These are phyloP conservation scores for Alectoria sarmentosa DNA, from an alignment of 495 filamentous ascomycete species.

Conservation along the genomic window DNA sequence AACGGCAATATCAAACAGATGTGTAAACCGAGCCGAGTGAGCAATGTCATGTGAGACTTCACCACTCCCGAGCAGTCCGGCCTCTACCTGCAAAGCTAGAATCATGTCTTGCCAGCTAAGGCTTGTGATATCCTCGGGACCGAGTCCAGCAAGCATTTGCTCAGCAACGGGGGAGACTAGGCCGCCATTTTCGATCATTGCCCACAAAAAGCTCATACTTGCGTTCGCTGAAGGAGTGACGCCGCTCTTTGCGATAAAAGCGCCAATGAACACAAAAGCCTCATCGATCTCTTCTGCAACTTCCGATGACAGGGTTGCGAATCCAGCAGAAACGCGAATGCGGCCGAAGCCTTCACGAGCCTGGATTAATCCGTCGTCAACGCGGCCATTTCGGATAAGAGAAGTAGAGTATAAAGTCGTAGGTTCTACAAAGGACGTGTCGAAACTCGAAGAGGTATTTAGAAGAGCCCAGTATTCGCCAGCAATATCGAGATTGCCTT, in stretches of 20 bases:
- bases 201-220: slow-evolving; percentile 56
- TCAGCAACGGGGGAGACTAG: slow-evolving; percentile 54
- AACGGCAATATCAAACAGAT: slow-evolving; percentile 51
- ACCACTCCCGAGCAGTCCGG: slow-evolving; percentile 48
- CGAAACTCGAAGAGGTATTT: slow-evolving; percentile 38
- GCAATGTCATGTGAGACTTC: slow-evolving; percentile 44
- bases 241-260: slow-evolving; percentile 43
- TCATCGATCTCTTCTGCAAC: slow-evolving; percentile 79
- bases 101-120: slow-evolving; percentile 51
- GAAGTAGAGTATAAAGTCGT: slow-evolving; percentile 80
- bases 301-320: slow-evolving; percentile 38
- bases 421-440: slow-evolving; percentile 70
- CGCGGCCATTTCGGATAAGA: slow-evolving; percentile 69
- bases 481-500: slow-evolving; percentile 67
- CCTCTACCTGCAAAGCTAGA: slow-evolving; percentile 57
- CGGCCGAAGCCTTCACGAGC: slow-evolving; percentile 77
- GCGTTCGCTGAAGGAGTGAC: slow-evolving; percentile 45
- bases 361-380: slow-evolving; percentile 66
- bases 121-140: slow-evolving; percentile 50
- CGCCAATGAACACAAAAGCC: slow-evolving; percentile 67
- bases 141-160: slow-evolving; percentile 54
- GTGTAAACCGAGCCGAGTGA: slow-evolving; percentile 52
- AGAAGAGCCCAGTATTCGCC: slow-evolving; percentile 70
- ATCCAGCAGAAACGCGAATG: slow-evolving; percentile 46
- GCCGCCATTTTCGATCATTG: slow-evolving; percentile 68